Evolutionary conservation across 352 stramenopile species (phyloP), one percentile per base, ranked within the genome.

Genomic region (Phytopythium boreale): DNA sequence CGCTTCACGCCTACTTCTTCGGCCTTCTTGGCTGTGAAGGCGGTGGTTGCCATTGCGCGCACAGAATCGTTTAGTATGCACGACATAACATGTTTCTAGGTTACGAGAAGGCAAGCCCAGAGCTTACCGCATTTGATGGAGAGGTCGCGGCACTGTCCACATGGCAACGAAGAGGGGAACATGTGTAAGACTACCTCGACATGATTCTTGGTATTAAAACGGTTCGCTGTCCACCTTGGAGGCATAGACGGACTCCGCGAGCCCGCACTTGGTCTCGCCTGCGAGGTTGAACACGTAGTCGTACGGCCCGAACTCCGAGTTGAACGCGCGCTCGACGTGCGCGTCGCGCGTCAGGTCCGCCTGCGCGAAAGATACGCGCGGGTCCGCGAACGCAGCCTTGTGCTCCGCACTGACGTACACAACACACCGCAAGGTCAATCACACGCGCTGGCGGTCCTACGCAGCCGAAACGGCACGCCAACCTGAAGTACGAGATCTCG

Each of bases 401-500:
- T 93, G 80, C 47, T 62, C 59, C 19, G 75, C 61, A 44, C 79
- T 89, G 47, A 2, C 27, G 4, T 6, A 3, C 5, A 20, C 15
- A 20, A 11, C 15, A 6, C 41, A 46, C 10, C 10, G 5, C 4
- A 46, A 2, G 20, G 41, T 11, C 17, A 39, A 14, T 14, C 34
- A 39, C 29, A 44, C 37, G 17, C 37, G 37, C 37, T 15, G 11
- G 19, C 11, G 14, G 10, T 20, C 19, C 14, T 22, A n/a, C 17
- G 6, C 41, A 46, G 41, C 17, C 4, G 4, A 31, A 11, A 8
- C 46, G 22, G 47, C 12, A 5, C 47, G 52, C 59, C 19, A 11
- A 86, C 82, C 79, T 88, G 59, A 95, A 93, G 75, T 96, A 96
- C 37, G 88, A 88, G 70, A 94, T 96, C 71, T 90, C 86, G 46